A percentile compares a stretch with the other conserved stretches of the same genome.
Conservation (phyloP, 1,284 basidiomycete species). For the Singerocomus inundabilis region DNA sequence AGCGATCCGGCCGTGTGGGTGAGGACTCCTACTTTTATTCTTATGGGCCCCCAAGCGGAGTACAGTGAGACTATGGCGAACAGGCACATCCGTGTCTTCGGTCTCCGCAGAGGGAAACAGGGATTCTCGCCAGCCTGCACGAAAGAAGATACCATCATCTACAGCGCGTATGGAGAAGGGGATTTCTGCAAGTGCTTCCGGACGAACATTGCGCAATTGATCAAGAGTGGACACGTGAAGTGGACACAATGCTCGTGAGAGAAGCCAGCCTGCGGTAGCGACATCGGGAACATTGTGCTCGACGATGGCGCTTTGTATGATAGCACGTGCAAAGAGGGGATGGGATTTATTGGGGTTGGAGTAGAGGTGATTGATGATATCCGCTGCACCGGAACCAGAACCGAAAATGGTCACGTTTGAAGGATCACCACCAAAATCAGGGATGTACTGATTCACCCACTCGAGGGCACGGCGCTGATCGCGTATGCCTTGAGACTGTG, state of each 20-base stretch:
- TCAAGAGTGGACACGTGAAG: slow-evolving; percentile 54
- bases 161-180: slow-evolving; percentile 52
- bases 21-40: slow-evolving; percentile 32
- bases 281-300: slow-evolving; percentile 61
- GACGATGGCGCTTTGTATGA: slow-evolving; percentile 63
- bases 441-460: slow-evolving; percentile 67
- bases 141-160: slow-evolving; percentile 68
- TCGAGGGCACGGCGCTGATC: slow-evolving; percentile 70
- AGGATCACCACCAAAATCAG: slow-evolving; percentile 71
- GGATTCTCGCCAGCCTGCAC: slow-evolving; percentile 54
- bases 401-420: slow-evolving; percentile 71
- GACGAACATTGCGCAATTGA: slow-evolving; percentile 55
- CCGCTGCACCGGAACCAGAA: slow-evolving; percentile 64
- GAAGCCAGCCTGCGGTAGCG: slow-evolving; percentile 59
- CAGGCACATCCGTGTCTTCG: slow-evolving; percentile 29
- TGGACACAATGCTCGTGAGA: slow-evolving; percentile 57
- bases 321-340: slow-evolving; percentile 64
- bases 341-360: slow-evolving; percentile 57
- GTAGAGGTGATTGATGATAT: slow-evolving; percentile 69
- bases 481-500: slow-evolving; percentile 48
- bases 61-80: slow-evolving; percentile 16
- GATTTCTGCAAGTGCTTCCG: slow-evolving; percentile 53
- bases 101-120: slow-evolving; percentile 41
- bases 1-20: slow-evolving; percentile 28
- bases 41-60: slow-evolving; percentile 28